Base-by-base conservation (phyloP, 1,284 basidiomycete genomes). In the Ceratobasidium sp. region DNA sequence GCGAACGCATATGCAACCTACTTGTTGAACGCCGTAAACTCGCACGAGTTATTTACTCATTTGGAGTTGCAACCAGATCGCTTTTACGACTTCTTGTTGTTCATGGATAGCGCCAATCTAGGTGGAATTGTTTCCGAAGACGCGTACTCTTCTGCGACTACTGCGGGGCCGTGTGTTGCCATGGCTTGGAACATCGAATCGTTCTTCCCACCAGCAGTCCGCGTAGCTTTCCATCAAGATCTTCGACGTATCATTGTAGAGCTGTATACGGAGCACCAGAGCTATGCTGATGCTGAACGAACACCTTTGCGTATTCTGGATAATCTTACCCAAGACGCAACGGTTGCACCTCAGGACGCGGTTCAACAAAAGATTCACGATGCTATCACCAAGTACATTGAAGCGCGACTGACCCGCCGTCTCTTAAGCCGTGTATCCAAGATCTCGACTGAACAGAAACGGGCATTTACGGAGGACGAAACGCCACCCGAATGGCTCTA, bases 1-100 rank as follows among this genome's bases (percentile, higher is more conserved):
- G 98, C 98, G 0, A 92, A 93, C 81, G 98, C 98, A 0, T 99
- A 99, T 84, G 96, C 96, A 0, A 96, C 94, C 42, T 99, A 99
- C 84, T 93, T 99, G 83, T 92, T 94, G 23, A 94, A 94, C 0
- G 97, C 98, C 0, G 95, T 98, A 79, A 98, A 94, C 46, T 94
- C 95, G 13, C 93, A 98, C 82, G 98, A 99, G 81, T 89, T 99
- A 18, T 99, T 99, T 89, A 95, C 97, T 82, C 96, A 98, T 81
- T 88, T 99, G 33, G 93, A 94, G 83, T 90, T 99, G 71, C 90
- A 94, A 70, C 95, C 97, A 20, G 93, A 95, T 23, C 91, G 94
- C 39, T 98, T 94, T 86, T 99, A 97, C 88, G 97, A 99, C 85
- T 97, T 95, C 83, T 88, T 99, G 28, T 86, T 99, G 9, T 98